phyloP scores from a whole-genome alignment of 2,329 filamentous ascomycete species.

The Pseudophaeomoniella oleicola region DNA sequence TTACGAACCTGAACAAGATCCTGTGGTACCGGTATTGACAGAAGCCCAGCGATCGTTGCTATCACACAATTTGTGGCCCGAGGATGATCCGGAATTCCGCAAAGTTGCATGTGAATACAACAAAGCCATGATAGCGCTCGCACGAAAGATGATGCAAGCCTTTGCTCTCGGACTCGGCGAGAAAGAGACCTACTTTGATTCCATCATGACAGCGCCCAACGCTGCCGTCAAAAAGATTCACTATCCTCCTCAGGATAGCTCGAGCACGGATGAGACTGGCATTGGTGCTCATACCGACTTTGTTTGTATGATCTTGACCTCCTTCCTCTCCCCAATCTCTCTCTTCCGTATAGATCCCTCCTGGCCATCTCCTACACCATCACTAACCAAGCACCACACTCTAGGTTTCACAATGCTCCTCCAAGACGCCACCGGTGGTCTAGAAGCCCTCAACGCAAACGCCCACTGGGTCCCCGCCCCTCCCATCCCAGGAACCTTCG shows the following conservation, averaged over 20 bases:
- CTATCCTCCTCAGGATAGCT: constrained; percentile 7
- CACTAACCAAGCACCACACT: background rate
- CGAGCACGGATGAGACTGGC: constrained; percentile 17
- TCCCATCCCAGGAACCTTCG: constrained; percentile 27
- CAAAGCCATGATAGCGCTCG: background rate
- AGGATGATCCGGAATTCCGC: constrained; percentile 1
- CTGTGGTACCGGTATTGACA: constrained; percentile 1
- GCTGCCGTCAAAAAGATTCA: constrained; percentile 9
- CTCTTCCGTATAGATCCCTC: background rate
- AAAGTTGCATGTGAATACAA: background rate
- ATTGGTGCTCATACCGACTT: constrained; percentile 35
- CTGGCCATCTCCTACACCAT: too few species aligned
- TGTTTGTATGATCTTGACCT: constrained; percentile 16
- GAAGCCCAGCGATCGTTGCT: constrained; percentile 1
- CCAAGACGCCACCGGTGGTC: constrained; percentile 27
- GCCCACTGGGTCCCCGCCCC: constrained; percentile 30
- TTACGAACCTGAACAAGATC: constrained; percentile 6
- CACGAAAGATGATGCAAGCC: background rate
- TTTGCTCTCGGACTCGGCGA: constrained; percentile 3
- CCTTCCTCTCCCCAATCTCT: background rate
- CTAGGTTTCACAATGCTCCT: constrained; percentile 29
- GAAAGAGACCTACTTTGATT: constrained; percentile 4
- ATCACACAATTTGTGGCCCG: constrained; percentile 4
- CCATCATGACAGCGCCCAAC: constrained; percentile 1
- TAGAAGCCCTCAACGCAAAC: constrained; percentile 30